phyloP scores from a whole-genome alignment of 2,329 filamentous ascomycete species.

The Tolypocladium tropicale region DNA sequence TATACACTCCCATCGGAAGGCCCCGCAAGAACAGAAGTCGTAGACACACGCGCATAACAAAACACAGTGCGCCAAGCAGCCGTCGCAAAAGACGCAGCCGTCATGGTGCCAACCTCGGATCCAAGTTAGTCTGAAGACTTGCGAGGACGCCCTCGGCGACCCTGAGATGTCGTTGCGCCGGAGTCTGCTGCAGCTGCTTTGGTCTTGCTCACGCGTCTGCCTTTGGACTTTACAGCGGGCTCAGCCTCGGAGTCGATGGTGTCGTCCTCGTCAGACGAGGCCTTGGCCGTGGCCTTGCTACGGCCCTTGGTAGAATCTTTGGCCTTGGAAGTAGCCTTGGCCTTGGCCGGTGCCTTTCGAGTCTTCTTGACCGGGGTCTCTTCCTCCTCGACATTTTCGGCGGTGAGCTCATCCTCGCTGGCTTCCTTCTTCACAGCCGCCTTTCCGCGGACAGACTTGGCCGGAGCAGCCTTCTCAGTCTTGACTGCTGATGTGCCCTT shows the following conservation, averaged over 20 bases:
- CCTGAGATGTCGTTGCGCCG: not conserved
- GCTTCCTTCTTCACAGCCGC: constrained; percentile 3
- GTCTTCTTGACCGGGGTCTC: constrained; percentile 5
- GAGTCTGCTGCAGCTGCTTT: constrained; percentile 10
- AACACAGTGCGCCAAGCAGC: too few relatives aligned
- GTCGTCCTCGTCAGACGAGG: constrained; percentile 3
- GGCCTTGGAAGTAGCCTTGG: constrained; percentile 3
- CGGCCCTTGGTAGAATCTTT: constrained; percentile 1
- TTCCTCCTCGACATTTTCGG: constrained; percentile 6
- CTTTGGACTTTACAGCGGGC: constrained; percentile 17
- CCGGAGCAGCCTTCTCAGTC: constrained; percentile 6
- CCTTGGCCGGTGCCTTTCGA: not conserved
- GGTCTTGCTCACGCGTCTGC: constrained; percentile 17
- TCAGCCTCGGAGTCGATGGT: constrained; percentile 3
- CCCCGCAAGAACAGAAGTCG: not conserved
- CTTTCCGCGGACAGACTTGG: constrained; percentile 1
- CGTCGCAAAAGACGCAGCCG: not conserved
- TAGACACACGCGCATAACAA: not conserved
- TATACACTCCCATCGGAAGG: not conserved
- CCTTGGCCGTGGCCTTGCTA: constrained; percentile 1
- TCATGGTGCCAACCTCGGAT: not conserved
- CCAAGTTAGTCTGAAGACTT: constrained; percentile 9
- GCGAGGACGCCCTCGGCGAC: constrained; percentile 15
- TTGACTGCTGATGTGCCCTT: constrained; percentile 12
- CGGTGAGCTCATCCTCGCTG: constrained; percentile 9